Conservation (phyloP, 1,284 basidiomycete genomes). For the Thelephora terrestris region DNA sequence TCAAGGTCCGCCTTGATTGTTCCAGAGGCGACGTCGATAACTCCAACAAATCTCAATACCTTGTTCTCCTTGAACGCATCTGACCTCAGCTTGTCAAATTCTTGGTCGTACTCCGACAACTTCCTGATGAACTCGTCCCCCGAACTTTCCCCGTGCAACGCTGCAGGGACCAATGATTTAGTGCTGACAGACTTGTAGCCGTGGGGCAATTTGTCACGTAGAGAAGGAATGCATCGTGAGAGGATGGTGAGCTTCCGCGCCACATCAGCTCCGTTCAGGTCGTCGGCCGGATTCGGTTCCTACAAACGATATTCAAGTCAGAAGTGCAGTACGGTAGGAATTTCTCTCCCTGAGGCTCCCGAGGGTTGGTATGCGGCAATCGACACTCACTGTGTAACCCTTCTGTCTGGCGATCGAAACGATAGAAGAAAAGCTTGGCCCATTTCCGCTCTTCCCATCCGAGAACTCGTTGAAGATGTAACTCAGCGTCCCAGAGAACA, state of each 20-base stretch:
- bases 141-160: slow-evolving; percentile 54
- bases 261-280: slow-evolving; percentile 94
- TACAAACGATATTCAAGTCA: slow-evolving; percentile 20
- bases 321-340: neutral
- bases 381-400: slow-evolving; percentile 76
- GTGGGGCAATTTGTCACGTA: slow-evolving; percentile 45
- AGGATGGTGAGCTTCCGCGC: slow-evolving; percentile 96
- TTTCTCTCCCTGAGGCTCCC: neutral
- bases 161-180: slow-evolving; percentile 76
- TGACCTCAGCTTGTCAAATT: slow-evolving; percentile 68
- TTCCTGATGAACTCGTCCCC: slow-evolving; percentile 78
- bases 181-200: slow-evolving; percentile 80
- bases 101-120: slow-evolving; percentile 77
- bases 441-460: slow-evolving; percentile 38
- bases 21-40: slow-evolving; percentile 74
- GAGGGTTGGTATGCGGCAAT: neutral
- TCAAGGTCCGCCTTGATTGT: slow-evolving; percentile 82
- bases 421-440: slow-evolving; percentile 78
- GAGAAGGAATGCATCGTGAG: slow-evolving; percentile 60
- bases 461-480: slow-evolving; percentile 99
- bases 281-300: slow-evolving; percentile 97
- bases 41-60: slow-evolving; percentile 90
- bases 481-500: slow-evolving; percentile 92
- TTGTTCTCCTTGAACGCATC: slow-evolving; percentile 71
- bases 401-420: slow-evolving; percentile 85